Base-by-base conservation (phyloP, 106 monocot genomes). In the Platanthera guangdongensis region DNA sequence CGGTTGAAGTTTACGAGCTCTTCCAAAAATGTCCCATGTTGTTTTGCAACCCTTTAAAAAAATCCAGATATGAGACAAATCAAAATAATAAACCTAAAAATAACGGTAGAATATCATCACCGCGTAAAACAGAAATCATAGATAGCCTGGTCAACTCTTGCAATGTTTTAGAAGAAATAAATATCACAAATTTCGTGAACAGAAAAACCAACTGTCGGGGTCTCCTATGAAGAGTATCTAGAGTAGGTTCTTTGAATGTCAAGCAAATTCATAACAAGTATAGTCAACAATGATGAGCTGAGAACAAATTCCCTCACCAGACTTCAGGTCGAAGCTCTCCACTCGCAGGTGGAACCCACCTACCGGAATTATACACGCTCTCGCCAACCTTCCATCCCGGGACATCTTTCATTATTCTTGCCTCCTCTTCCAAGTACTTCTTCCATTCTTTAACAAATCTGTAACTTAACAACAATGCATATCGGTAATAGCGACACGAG, bases 301-400 rank as follows among this genome's bases (percentile, higher is more conserved):
- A 60, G 59, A n/a, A 19, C 19, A 19, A 21, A 21, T 60, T 67
- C 13, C 52, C 52, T 90, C 76, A 93, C 93, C 93, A 93, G 57
- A 87, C 87, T 53, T 93, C 93, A 8, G 91, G 91, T 4, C 93
- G 93, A 28, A 93, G 86, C 81, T 97, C 93, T 4, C 90, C 95
- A 3, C 88, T 88, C 7, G 96, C 89, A 3, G 96, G 96, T 39
- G 96, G 95, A 82, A 86, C 89, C 96, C 96, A 93, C 54, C 85
- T 83, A 8, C 93, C 91, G 6, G 96, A 93, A 83, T 86, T 76
- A 79, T 97, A 97, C 6, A 97, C 96, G 25, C 82, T 89, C 77
- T 86, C 86, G 1, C 96, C 91, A 45, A 97, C 93, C 84, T 93
- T 91, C 96, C 96, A 97, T 25, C 93, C 89, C 8, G 91, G 96